Base-by-base conservation (phyloP, 1,284 basidiomycete species). In the Melampsora larici-populina region DNA sequence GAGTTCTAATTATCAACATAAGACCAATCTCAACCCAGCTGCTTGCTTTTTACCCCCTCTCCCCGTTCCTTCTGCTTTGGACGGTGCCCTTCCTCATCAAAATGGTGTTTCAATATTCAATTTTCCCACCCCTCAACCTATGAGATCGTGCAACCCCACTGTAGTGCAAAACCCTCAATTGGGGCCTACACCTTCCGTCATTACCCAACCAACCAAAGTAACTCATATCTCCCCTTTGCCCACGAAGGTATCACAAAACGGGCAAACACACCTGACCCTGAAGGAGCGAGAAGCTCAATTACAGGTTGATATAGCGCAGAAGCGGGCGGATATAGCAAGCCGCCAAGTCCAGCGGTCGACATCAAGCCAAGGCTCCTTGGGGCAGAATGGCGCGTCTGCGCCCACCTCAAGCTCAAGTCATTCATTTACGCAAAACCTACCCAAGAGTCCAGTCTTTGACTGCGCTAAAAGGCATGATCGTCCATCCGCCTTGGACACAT, bases 361-460 rank as follows among this genome's bases (percentile, higher is more conserved):
- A 24, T 58, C 55, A 29, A 58, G 55, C 1, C 26, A 24, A n/a
- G 55, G 55, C 18, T 58, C 55, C 21, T n/a, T 58, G 7, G 55
- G 15, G n/a, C 9, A 58, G 55, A 13, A 7, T 18, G 55, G n/a
- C 55, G 21, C 15, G 26, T n/a, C 55, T 29, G 18, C 26, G 7
- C 26, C 55, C 15, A 11, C 55, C 55, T 58, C 15, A n/a, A 58
- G 26, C 26, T n/a, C 55, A 58, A 24, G 7, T n/a, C n/a, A 29
- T 29, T n/a, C 15, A n/a, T 58, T 15, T 58, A 58, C 9, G 55
- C 55, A n/a, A 29, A 58, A 58, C 26, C 55, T 15, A 58, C 55
- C 55, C 26, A 58, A n/a, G 26, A 58, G 55, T 18, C 55, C 55
- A 58, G 55, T 58, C 55, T 58, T 58, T 58, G 55, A 58, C 21